Evolutionary conservation across 352 stramenopile genomes (phyloP).

Genomic region (Pythium aquatile): DNA sequence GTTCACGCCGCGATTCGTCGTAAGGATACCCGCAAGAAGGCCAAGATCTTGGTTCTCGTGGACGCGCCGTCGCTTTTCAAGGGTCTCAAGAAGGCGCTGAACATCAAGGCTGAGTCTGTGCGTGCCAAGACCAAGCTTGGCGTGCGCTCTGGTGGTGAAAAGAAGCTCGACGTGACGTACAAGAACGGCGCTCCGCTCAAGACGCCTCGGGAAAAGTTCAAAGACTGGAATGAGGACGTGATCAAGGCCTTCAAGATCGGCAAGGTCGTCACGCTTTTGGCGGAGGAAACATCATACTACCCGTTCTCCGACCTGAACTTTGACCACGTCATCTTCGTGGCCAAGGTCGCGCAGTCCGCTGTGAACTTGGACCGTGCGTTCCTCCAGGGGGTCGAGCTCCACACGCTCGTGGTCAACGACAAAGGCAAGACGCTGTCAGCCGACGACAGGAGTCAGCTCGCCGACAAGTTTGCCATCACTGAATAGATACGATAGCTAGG

Average conservation of each 20-base stretch:
- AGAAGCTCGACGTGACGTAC: slow-evolving; percentile 53
- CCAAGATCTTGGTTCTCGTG: slow-evolving; percentile 61
- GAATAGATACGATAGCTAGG: slow-evolving; percentile 5
- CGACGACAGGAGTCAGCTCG: slow-evolving; percentile 36
- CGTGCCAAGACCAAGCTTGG: slow-evolving; percentile 58
- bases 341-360: slow-evolving; percentile 39
- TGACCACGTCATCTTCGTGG: slow-evolving; percentile 61
- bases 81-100: slow-evolving; percentile 56
- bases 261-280: slow-evolving; percentile 59
- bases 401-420: slow-evolving; percentile 57
- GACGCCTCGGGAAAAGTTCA: slow-evolving; percentile 66
- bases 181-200: slow-evolving; percentile 66
- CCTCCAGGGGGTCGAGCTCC: slow-evolving; percentile 39
- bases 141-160: slow-evolving; percentile 47
- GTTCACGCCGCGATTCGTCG: slow-evolving; percentile 55
- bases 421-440: slow-evolving; percentile 30
- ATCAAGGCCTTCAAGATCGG: slow-evolving; percentile 59
- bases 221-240: slow-evolving; percentile 58
- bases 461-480: slow-evolving; percentile 26
- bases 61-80: slow-evolving; percentile 57
- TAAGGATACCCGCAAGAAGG: slow-evolving; percentile 60
- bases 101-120: slow-evolving; percentile 48
- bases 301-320: slow-evolving; percentile 54
- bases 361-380: slow-evolving; percentile 50
- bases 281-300: slow-evolving; percentile 65